Percentiles rank a stretch among this genome's conserved stretches.
Evolutionary conservation across 2,329 filamentous ascomycete genomes (phyloP).

Genomic region (Alternaria brassicae): DNA sequence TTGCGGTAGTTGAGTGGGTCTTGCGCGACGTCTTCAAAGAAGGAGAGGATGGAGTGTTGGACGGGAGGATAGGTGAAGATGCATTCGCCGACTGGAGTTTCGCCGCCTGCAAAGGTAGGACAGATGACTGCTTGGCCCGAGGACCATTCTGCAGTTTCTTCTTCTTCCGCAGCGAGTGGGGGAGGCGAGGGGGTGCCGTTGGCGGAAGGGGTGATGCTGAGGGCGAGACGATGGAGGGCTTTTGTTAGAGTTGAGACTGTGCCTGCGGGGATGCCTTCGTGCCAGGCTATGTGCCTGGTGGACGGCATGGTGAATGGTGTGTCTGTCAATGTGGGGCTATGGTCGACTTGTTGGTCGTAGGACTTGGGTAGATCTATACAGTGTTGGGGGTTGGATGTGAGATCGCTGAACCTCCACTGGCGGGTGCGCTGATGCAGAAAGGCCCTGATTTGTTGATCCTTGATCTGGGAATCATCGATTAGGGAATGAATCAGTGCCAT

Average conservation of each 20-base stretch:
- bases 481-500: conserved; percentile 42
- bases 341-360: conserved; percentile 15
- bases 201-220: not conserved
- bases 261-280: conserved; percentile 12
- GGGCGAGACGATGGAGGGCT: conserved; percentile 14
- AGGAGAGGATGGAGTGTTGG: conserved; percentile 63
- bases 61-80: conserved; percentile 63
- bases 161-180: not conserved
- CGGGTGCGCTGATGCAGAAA: conserved; percentile 45
- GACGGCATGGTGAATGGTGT: not conserved
- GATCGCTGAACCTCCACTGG: conserved; percentile 39
- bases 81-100: conserved; percentile 64
- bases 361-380: conserved; percentile 35
- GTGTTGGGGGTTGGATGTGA: conserved; percentile 22
- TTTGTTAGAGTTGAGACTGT: conserved; percentile 10
- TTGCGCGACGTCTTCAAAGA: conserved; percentile 66
- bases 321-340: not conserved
- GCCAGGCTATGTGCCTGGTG: conserved; percentile 22
- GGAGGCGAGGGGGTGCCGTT: not conserved
- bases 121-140: conserved; percentile 43
- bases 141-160: conserved; percentile 16
- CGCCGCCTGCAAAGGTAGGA: conserved; percentile 69
- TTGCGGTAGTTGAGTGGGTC: conserved; percentile 49
- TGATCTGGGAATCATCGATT: conserved; percentile 31
- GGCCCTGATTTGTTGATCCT: conserved; percentile 28